Evolutionary conservation across 208 protist genomes (phyloP), one percentile per base, ranked within the genome.

Genomic region (Leishmania tarentolae): DNA sequence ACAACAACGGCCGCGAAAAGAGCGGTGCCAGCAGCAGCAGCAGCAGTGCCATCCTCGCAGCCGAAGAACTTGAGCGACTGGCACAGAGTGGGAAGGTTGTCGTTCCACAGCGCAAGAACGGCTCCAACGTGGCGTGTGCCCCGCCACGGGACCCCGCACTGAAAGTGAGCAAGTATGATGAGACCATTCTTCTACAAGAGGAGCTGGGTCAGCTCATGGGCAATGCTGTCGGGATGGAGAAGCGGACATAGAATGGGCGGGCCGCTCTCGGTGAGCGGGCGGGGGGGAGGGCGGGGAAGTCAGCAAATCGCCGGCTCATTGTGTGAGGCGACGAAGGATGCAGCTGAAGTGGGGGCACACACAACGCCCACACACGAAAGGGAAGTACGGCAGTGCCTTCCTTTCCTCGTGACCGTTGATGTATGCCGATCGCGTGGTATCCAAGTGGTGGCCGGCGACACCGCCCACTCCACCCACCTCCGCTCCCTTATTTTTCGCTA

Each of bases 141-240:
- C 83, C 83, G 17, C 80, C 85, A 15, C 84, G 82, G 2, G 83
- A 87, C 74, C 76, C 81, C 0, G 11, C 65, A 37, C 77, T 83
- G 56, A 88, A 90, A 72, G 44, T 83, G 13, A 92, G 86, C 70
- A 92, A 90, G 79, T 79, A 92, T 53, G 89, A 90, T n/a, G 83
- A 88, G 17, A 83, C 83, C 11, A 72, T 40, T 24, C 72, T 80
- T 21, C 47, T 90, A 63, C 86, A 91, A 68, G 72, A 72, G n/a
- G 88, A 88, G 76, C 75, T 90, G 15, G 83, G 88, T 47, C 50
- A 75, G 28, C 52, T 88, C 37, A 53, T 89, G 73, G 50, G 68
- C 44, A 74, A 79, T 19, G 78, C 40, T 50, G 53, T 69, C 19
- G 21, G 40, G 8, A 15, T 75, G 37, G 76, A 78, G 63, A 87